phyloP scores from a whole-genome alignment of 352 stramenopile species.

The Pythium oligandrum region DNA sequence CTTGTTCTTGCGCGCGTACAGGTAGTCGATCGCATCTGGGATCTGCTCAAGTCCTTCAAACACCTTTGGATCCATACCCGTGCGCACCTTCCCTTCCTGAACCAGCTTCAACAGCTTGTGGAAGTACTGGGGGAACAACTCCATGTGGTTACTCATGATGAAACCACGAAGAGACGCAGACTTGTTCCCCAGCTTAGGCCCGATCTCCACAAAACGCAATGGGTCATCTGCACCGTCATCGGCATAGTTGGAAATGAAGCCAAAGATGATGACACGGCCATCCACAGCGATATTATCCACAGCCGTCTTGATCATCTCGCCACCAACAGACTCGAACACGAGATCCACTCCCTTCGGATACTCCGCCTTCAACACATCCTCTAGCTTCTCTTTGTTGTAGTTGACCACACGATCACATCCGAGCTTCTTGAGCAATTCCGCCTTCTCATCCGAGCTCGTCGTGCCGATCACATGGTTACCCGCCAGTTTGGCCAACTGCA shows the following conservation, averaged over 20 bases:
- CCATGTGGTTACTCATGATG: constrained; percentile 27
- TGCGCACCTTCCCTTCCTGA: constrained; percentile 40
- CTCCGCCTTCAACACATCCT: constrained; percentile 57
- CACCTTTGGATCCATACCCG: constrained; percentile 29
- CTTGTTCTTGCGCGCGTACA: too few relatives aligned
- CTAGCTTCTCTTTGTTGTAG: constrained; percentile 73
- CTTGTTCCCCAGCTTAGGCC: constrained; percentile 22
- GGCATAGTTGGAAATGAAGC: constrained; percentile 45
- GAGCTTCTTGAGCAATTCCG: constrained; percentile 62
- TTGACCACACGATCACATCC: constrained; percentile 81
- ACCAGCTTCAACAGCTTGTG: constrained; percentile 47
- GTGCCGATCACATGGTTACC: constrained; percentile 79
- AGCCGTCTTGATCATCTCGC: constrained; percentile 40
- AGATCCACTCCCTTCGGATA: constrained; percentile 63
- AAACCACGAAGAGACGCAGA: constrained; percentile 38
- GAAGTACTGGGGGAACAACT: constrained; percentile 36
- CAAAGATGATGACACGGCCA: constrained; percentile 59
- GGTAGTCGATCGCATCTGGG: constrained; percentile 30
- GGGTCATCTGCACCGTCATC: too few relatives aligned
- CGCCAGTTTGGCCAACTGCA: constrained; percentile 82
- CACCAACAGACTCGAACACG: constrained; percentile 64
- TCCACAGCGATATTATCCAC: constrained; percentile 54
- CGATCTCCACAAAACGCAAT: constrained; percentile 10
- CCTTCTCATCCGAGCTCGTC: constrained; percentile 83
- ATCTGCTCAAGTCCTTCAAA: constrained; percentile 31